Percentiles rank a stretch among this genome's conserved stretches.
These are phyloP conservation scores for Coleophoma crateriformis DNA, from an alignment of 2,329 filamentous ascomycete species.

Conservation along the genomic window DNA sequence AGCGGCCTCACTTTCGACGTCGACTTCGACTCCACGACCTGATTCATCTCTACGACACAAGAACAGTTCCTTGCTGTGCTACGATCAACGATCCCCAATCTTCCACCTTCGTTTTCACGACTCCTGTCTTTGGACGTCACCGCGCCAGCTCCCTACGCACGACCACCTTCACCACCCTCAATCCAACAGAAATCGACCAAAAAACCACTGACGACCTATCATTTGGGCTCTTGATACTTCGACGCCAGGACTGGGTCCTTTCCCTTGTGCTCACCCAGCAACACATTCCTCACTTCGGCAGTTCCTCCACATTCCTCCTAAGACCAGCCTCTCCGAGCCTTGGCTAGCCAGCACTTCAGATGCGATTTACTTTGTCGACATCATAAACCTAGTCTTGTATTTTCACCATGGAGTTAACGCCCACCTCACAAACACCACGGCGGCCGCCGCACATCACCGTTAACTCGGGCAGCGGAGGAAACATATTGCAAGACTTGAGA, in stretches of 20 bases:
- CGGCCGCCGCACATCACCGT: slow-evolving; percentile 55
- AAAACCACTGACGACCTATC: no score
- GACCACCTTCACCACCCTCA: no score
- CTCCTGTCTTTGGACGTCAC: no score
- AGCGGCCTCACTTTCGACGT: no score
- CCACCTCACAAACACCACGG: slow-evolving; percentile 5
- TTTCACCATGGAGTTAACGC: slow-evolving; percentile 11
- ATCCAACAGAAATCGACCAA: no score
- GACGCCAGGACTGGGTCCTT: not conserved
- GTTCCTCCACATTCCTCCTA: not conserved
- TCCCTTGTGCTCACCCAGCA: not conserved
- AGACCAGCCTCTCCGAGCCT: not conserved
- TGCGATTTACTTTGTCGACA: slow-evolving; percentile 9
- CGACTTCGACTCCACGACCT: no score
- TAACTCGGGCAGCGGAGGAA: slow-evolving; percentile 50
- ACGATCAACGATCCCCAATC: no score
- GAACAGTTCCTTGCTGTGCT: no score
- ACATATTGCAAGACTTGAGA: slow-evolving; percentile 30
- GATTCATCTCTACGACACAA: no score
- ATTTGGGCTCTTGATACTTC: no score
- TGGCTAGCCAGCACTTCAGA: slow-evolving; percentile 1
- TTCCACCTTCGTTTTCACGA: no score
- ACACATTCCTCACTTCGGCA: not conserved
- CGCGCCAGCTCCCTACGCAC: no score
- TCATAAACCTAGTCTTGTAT: slow-evolving; percentile 3